Evolutionary conservation across 2,329 filamentous ascomycete genomes (phyloP).

Genomic region (Botrytis porri): DNA sequence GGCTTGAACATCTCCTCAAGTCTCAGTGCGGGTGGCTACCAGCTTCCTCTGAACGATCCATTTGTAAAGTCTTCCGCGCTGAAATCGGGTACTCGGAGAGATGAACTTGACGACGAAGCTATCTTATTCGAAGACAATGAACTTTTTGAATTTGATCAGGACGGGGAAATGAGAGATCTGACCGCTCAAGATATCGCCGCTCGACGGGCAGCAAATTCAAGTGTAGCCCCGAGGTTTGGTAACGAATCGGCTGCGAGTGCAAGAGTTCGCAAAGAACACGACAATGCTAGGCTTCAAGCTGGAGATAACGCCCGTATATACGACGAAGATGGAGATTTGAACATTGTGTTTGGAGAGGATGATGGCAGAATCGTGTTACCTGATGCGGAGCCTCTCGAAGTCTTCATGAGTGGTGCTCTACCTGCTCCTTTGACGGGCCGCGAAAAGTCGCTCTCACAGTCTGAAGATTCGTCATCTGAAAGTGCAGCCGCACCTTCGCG

Average conservation of each 20-base stretch:
- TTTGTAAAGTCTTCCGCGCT: conserved; percentile 38
- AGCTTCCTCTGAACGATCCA: conserved; percentile 32
- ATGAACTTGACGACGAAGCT: conserved; percentile 36
- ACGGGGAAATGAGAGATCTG: conserved; percentile 56
- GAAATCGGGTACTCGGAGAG: conserved; percentile 36
- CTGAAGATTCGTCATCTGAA: conserved; percentile 39
- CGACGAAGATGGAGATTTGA: conserved; percentile 32
- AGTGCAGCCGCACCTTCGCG: conserved; percentile 42
- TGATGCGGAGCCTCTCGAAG: conserved; percentile 34
- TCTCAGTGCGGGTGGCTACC: conserved; percentile 42
- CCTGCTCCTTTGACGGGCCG: conserved; percentile 24
- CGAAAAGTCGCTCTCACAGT: conserved; percentile 29
- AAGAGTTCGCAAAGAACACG: conserved; percentile 43
- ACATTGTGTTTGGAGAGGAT: conserved; percentile 37
- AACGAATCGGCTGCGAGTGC: conserved; percentile 41
- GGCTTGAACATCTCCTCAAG: conserved; percentile 48
- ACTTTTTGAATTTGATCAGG: conserved; percentile 57
- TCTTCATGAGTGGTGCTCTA: conserved; percentile 31
- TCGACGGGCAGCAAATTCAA: conserved; percentile 22
- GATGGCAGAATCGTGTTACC: conserved; percentile 36
- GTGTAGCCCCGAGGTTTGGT: conserved; percentile 22
- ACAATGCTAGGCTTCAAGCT: conserved; percentile 38
- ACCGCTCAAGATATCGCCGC: conserved; percentile 28
- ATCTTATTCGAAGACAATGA: conserved; percentile 37
- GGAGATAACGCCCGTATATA: conserved; percentile 26